Base-by-base conservation (phyloP, 2,329 filamentous ascomycete species). In the Paraconiothyrium brasiliense region DNA sequence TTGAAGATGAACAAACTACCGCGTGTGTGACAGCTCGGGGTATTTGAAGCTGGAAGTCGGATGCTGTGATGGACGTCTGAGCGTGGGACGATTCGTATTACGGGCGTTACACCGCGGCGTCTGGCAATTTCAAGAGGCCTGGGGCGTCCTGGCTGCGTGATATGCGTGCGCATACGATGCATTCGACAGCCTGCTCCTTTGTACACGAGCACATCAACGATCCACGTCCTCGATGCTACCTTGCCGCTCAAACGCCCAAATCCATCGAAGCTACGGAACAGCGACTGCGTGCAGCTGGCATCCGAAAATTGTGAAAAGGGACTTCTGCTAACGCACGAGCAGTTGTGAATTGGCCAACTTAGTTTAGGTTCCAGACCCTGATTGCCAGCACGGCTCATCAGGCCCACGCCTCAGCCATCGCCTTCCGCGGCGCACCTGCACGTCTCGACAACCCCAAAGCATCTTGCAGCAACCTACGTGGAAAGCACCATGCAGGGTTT, bases 271-370 rank as follows among this genome's bases (percentile, higher is more conserved):
- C 14, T 27, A 32, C 13, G 16, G 34, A 30, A 30, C 27, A 30
- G 27, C 27, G 27, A 30, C 4, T 30, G 30, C 3, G 34, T 32
- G 24, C 34, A 39, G 35, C 41, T 43, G 47, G 52, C 24, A 22
- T 39, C 59, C 50, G 56, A 58, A 58, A 57, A 51, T 44, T 54
- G 43, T 51, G 57, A 55, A 58, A 54, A 48, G 44, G 30, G 49
- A 43, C 43, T 54, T 34, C 44, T 50, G 39, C 51, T 32, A 46
- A 22, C 39, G 51, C 50, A 54, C 24, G 16, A 55, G 13, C 50
- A 43, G 24, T 20, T 32, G 24, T 43, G 50, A 41, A 43, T 44
- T 43, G 16, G 50, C 37, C 37, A 9, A 9, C 30, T 43, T 43
- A 54, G 50, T 32, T 32, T n/a, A 37, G n/a, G 52, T 27, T 41